Percentiles rank a stretch among this genome's conserved stretches.
Evolutionary conservation across 2,329 filamentous ascomycete species (phyloP).

Genomic region (Paraconiothyrium sp.): DNA sequence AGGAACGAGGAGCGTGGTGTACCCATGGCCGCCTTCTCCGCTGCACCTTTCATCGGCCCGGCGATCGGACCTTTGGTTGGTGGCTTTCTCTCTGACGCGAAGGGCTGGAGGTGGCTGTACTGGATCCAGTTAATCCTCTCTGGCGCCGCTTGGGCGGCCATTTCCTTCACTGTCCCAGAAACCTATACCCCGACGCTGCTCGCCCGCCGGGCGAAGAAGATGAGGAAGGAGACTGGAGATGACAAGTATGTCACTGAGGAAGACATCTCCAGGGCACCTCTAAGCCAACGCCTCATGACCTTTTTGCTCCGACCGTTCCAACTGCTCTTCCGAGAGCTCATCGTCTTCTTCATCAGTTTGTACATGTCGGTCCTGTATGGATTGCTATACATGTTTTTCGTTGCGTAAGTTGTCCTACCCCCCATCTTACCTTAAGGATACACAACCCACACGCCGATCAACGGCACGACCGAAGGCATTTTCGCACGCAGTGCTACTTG

Average conservation of each 20-base stretch:
- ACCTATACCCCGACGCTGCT: constrained; percentile 62
- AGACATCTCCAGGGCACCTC: constrained; percentile 77
- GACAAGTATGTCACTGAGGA: constrained; percentile 77
- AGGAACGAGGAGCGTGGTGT: constrained; percentile 83
- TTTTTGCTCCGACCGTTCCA: constrained; percentile 87
- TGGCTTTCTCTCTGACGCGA: constrained; percentile 73
- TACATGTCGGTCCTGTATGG: constrained; percentile 88
- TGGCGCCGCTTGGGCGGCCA: constrained; percentile 52
- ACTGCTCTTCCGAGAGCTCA: constrained; percentile 83
- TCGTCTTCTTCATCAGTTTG: constrained; percentile 82
- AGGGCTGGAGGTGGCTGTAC: constrained; percentile 67
- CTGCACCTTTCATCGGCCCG: constrained; percentile 83
- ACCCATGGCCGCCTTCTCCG: constrained; percentile 86
- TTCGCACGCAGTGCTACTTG: not conserved
- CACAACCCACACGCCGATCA: constrained; percentile 6
- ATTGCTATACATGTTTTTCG: constrained; percentile 78
- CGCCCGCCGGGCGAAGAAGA: constrained; percentile 56
- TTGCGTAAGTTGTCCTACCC: constrained; percentile 55
- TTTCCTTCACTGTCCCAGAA: constrained; percentile 60
- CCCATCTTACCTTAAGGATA: not conserved
- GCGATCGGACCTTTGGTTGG: constrained; percentile 73
- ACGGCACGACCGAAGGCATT: not conserved
- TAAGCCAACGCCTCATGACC: constrained; percentile 73
- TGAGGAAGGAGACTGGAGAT: constrained; percentile 73
- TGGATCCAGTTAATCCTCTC: constrained; percentile 63